These are phyloP conservation scores for Thuja plicata DNA, from an alignment of 83 land plant genomes.

Conservation along the genomic window DNA sequence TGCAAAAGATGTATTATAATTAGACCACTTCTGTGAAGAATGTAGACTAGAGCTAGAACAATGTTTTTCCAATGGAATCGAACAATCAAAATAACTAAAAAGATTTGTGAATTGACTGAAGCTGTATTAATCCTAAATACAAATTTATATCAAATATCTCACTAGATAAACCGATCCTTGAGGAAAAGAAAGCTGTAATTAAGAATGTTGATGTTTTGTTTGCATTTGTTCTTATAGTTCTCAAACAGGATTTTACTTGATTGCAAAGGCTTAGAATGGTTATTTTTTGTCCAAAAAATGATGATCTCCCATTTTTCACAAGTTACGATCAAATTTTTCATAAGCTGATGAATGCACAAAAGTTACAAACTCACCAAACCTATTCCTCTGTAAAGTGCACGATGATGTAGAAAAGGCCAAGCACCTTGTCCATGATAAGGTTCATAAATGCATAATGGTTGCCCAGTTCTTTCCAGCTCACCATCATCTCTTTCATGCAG, in stretches of 20 bases:
- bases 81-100: background rate
- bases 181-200: background rate
- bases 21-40: background rate
- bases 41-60: background rate
- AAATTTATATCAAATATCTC: background rate
- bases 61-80: background rate
- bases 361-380: conserved; percentile 66
- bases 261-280: background rate
- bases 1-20: background rate
- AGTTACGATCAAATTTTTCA: background rate
- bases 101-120: background rate
- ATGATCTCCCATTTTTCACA: background rate
- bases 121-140: background rate
- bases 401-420: conserved; percentile 87
- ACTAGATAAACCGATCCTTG: background rate
- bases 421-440: conserved; percentile 86
- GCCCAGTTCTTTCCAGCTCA: conserved; percentile 92
- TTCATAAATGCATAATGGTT: conserved; percentile 96
- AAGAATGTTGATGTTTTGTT: background rate
- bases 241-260: background rate
- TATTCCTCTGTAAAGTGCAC: conserved; percentile 83
- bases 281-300: background rate
- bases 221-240: background rate
- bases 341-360: background rate
- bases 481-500: conserved; percentile 93